Base-by-base conservation (phyloP, 2,329 filamentous ascomycete species). In the Xylaria sp. region DNA sequence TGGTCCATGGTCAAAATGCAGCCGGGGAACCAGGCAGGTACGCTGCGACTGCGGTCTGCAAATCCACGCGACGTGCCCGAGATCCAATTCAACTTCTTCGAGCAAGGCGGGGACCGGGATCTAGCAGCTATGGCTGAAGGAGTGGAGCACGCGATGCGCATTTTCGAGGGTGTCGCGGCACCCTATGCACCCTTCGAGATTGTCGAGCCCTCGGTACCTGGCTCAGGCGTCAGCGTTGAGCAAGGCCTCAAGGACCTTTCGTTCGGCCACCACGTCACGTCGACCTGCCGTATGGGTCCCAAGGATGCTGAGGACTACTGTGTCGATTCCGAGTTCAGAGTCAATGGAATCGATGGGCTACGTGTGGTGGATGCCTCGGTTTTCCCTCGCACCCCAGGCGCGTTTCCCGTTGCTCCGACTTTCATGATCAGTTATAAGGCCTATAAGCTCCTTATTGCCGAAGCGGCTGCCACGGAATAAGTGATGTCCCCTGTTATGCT, bases 371-470 rank as follows among this genome's bases (percentile, higher is more conserved):
- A 88, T 78, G 86, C 84, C 1, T 83, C 81, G 28, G 80, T 83
- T 1, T 88, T 85, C 69, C 84, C 86, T 0, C 81, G 79, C 63
- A 85, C 76, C 38, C 75, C 74, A n/a, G 54, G 36, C 23, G 33
- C 36, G 11, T 42, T 58, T 23, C 20, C 33, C 15, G 79, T 80
- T 0, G 68, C 83, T 1, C 81, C 85, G 1, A 84, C 82, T 1
- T 87, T 85, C 71, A 85, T 88, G 80, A 78, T 87, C 26, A 82
- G 81, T 23, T 86, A 88, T 79, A 89, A 88, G 80, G 87, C 87
- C 2, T 84, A 85, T 4, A 86, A 87, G 77, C 82, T 82, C 23
- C 87, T 88, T 11, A 4, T 57, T 23, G 54, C 54, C 36, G 36
- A 51, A 51, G 26, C 48, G 3, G 26, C 26, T 2, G 6, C 26